phyloP scores from a whole-genome alignment of 2,329 filamentous ascomycete species.

The Calonectria henricotiae region DNA sequence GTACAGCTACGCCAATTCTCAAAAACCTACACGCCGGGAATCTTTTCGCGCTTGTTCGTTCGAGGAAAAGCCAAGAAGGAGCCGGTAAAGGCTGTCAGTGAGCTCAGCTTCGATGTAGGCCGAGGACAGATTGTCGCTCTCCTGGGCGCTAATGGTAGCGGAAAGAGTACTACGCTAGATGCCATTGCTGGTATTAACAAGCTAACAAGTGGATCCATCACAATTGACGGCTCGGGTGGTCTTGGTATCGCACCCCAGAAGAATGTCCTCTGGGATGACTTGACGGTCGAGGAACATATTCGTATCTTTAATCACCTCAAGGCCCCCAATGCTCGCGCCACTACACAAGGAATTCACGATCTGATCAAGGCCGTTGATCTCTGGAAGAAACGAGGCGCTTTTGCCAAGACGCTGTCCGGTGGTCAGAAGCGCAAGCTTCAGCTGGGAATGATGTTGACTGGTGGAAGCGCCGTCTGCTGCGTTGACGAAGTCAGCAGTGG shows the following conservation, averaged over 20 bases:
- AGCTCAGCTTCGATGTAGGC: constrained; percentile 79
- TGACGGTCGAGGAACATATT: constrained; percentile 90
- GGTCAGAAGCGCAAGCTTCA: constrained; percentile 95
- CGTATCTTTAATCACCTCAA: constrained; percentile 89
- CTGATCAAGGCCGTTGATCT: constrained; percentile 84
- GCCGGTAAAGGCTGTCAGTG: constrained; percentile 84
- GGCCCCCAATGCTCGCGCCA: constrained; percentile 71
- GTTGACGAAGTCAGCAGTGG: constrained; percentile 94
- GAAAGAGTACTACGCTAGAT: constrained; percentile 92
- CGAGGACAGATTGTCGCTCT: constrained; percentile 89
- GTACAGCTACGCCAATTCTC: constrained; percentile 82
- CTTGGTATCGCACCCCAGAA: constrained; percentile 93
- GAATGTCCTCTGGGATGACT: constrained; percentile 92
- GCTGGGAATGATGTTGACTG: constrained; percentile 95
- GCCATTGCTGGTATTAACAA: constrained; percentile 88
- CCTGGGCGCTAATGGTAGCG: constrained; percentile 90
- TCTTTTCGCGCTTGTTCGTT: constrained; percentile 70
- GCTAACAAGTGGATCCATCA: constrained; percentile 83
- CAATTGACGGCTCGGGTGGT: constrained; percentile 83
- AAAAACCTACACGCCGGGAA: constrained; percentile 82
- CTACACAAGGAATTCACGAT: constrained; percentile 72
- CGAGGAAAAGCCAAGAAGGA: constrained; percentile 64
- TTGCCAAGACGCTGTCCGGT: constrained; percentile 85
- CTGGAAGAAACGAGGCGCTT: constrained; percentile 79
- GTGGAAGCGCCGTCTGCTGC: constrained; percentile 89